These are phyloP conservation scores for Metschnikowia noctiluminum DNA, from an alignment of 805 yeast species.

Conservation along the genomic window DNA sequence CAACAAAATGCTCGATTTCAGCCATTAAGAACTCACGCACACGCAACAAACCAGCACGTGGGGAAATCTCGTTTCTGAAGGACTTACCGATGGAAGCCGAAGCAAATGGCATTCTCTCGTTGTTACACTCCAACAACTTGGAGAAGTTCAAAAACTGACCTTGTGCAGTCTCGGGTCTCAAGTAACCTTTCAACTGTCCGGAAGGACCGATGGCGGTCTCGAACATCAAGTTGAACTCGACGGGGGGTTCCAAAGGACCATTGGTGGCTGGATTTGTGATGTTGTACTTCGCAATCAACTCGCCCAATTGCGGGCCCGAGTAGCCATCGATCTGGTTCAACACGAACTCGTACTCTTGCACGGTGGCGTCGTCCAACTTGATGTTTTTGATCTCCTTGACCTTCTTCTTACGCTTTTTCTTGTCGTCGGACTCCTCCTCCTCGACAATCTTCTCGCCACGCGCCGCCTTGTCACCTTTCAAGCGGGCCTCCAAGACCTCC, in stretches of 20 bases:
- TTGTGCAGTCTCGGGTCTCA: slow-evolving; percentile 99
- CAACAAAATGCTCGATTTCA: slow-evolving; percentile 97
- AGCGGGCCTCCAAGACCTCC: slow-evolving; percentile 93
- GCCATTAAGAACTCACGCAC: slow-evolving; percentile 99
- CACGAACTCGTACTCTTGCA: slow-evolving; percentile 76
- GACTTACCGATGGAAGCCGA: slow-evolving; percentile 98
- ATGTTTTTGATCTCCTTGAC: slow-evolving; percentile 91
- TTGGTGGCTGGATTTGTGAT: slow-evolving; percentile 92
- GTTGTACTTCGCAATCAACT: slow-evolving; percentile 74
- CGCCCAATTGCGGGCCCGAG: slow-evolving; percentile 90
- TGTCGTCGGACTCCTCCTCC: slow-evolving; percentile 59
- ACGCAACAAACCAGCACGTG: slow-evolving; percentile 95
- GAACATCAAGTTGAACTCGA: slow-evolving; percentile 96
- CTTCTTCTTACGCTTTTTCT: slow-evolving; percentile 70
- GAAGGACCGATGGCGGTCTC: slow-evolving; percentile 99
- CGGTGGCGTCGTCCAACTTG: slow-evolving; percentile 78
- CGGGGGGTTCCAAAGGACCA: slow-evolving; percentile 82
- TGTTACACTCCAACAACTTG: slow-evolving; percentile 91
- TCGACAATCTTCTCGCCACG: slow-evolving; percentile 63
- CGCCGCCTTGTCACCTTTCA: slow-evolving; percentile 96
- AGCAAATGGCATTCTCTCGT: slow-evolving; percentile 98
- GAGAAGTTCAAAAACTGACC: slow-evolving; percentile 96
- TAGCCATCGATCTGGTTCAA: slow-evolving; percentile 94
- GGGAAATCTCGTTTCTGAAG: slow-evolving; percentile 97
- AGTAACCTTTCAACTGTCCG: slow-evolving; percentile 89